Conservation (phyloP, 352 stramenopile genomes). For the Phytophthora constricta region DNA sequence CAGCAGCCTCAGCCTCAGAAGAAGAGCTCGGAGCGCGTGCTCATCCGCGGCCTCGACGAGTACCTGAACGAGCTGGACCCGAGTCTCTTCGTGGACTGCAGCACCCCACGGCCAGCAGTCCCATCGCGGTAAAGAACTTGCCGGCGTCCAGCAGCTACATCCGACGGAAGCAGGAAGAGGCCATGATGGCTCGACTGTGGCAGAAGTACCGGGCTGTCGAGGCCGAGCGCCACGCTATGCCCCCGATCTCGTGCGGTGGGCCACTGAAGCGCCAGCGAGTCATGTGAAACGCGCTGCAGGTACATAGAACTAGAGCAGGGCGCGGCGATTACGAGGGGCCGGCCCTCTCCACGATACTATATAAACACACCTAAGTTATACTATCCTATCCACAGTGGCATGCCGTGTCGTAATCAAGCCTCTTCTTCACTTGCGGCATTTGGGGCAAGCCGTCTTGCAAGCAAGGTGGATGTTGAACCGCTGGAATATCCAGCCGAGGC, state of each 20-base stretch:
- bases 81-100: conserved; percentile 43
- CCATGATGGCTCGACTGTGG: conserved; percentile 31
- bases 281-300: conserved; percentile 33
- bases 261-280: conserved; percentile 39
- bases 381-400: too few species aligned
- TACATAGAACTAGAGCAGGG: conserved; percentile 21
- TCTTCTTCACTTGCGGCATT: too few species aligned
- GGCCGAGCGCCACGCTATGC: conserved; percentile 17
- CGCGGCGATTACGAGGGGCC: conserved; percentile 11
- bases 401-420: too few species aligned
- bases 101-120: conserved; percentile 1
- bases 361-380: too few species aligned
- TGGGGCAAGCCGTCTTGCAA: too few species aligned
- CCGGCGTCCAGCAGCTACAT: conserved; percentile 46
- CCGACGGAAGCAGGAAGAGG: conserved; percentile 47
- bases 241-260: conserved; percentile 15
- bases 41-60: conserved; percentile 55
- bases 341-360: background rate
- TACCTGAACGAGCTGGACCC: conserved; percentile 67
- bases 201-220: conserved; percentile 30
- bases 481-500: too few species aligned
- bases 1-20: conserved; percentile 16
- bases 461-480: too few species aligned
- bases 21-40: conserved; percentile 25
- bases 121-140: conserved; percentile 26